Percentiles rank a stretch among this genome's conserved stretches.
These are phyloP conservation scores for Aspergillus sp. DNA, from an alignment of 2,329 filamentous ascomycete species.

Conservation along the genomic window DNA sequence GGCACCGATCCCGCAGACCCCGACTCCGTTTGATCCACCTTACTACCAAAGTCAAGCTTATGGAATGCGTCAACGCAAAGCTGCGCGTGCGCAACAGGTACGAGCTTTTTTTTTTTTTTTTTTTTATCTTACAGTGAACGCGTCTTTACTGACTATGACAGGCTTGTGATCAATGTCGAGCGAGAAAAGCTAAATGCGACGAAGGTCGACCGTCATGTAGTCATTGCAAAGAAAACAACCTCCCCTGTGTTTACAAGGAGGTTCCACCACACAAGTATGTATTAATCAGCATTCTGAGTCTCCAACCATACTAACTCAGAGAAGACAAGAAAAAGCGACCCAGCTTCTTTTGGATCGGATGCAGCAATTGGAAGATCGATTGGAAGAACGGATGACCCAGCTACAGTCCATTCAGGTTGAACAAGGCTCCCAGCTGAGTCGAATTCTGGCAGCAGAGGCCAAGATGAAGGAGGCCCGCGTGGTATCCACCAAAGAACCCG, in stretches of 20 bases:
- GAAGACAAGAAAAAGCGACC: conserved; percentile 37
- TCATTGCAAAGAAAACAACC: conserved; percentile 76
- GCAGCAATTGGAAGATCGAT: conserved; percentile 23
- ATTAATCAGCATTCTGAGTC: not conserved
- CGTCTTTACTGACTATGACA: conserved; percentile 30
- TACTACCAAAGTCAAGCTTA: conserved; percentile 27
- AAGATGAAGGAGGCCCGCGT: conserved; percentile 2
- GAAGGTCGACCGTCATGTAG: conserved; percentile 77
- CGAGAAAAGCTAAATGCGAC: conserved; percentile 85
- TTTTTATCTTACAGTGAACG: not conserved
- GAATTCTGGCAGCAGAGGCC: conserved; percentile 1
- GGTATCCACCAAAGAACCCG: conserved; percentile 2
- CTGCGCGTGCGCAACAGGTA: conserved; percentile 37
- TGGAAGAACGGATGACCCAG: conserved; percentile 19
- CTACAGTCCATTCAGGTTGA: conserved; percentile 14
- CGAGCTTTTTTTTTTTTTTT: not conserved
- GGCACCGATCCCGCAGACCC: conserved; percentile 20
- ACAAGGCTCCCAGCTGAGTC: conserved; percentile 9
- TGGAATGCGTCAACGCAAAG: conserved; percentile 32
- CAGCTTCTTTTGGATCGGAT: conserved; percentile 32
- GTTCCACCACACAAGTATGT: conserved; percentile 83
- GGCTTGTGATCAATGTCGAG: conserved; percentile 86
- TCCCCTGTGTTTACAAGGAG: conserved; percentile 82
- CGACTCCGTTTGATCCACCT: conserved; percentile 22
- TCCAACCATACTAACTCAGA: not conserved